Percentiles rank a stretch among this genome's conserved stretches.
Evolutionary conservation across 345 rosid genomes (phyloP).

Genomic region (Dovyalis caffra): DNA sequence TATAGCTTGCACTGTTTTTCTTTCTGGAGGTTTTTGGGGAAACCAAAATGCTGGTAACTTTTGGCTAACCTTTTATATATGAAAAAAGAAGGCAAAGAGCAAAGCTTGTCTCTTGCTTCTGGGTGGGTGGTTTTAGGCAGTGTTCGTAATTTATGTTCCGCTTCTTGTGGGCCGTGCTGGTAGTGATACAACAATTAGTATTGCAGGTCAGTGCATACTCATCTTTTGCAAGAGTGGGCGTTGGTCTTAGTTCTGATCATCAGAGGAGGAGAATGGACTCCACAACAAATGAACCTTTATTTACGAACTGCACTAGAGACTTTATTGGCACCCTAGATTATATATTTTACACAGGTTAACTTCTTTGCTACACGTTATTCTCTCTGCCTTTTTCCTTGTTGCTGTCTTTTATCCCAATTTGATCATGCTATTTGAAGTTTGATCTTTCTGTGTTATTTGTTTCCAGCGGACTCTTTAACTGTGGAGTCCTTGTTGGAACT

Average conservation of each 20-base stretch:
- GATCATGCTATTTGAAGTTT: conserved; percentile 10
- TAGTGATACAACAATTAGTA: conserved; percentile 13
- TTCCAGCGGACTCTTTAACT: conserved; percentile 81
- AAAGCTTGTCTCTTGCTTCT: neutral
- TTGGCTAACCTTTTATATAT: neutral
- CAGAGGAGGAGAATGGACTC: conserved; percentile 91
- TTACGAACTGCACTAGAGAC: conserved; percentile 94
- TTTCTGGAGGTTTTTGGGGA: neutral
- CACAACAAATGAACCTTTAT: conserved; percentile 83
- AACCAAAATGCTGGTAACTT: neutral
- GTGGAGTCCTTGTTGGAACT: conserved; percentile 98
- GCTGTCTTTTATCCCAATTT: neutral
- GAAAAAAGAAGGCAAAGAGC: neutral
- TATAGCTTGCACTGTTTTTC: neutral
- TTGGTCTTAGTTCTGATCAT: conserved; percentile 55
- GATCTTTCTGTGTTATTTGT: conserved; percentile 1
- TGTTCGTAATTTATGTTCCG: neutral
- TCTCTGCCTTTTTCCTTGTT: neutral
- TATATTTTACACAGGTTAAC: conserved; percentile 89
- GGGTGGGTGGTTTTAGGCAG: neutral
- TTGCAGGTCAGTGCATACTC: conserved; percentile 99
- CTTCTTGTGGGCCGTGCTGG: neutral
- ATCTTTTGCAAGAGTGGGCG: conserved; percentile 71
- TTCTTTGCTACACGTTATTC: neutral
- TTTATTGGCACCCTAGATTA: conserved; percentile 90